Evolutionary conservation across 768 basidiomycete genomes (phyloP).

Genomic region (Lentinula edodes): DNA sequence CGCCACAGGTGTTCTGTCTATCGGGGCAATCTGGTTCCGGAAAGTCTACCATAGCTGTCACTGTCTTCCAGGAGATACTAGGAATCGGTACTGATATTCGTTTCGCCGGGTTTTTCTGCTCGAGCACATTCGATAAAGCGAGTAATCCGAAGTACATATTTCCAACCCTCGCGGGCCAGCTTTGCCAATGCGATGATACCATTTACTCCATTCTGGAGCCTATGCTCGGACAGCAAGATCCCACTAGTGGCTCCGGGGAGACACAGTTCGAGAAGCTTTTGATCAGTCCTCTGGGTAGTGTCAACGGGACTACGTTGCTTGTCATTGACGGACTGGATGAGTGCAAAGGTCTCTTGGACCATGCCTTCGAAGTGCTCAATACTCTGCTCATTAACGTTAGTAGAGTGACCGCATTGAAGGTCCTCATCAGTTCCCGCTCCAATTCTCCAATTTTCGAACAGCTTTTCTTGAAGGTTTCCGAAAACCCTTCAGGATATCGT

Average conservation of each 20-base stretch:
- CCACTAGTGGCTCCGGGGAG: background rate
- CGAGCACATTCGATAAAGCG: background rate
- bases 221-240: background rate
- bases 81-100: background rate
- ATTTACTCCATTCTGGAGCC: background rate
- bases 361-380: background rate
- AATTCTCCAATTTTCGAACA: background rate
- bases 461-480: background rate
- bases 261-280: background rate
- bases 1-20: background rate
- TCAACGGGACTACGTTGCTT: background rate
- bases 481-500: background rate
- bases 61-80: background rate
- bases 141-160: slow-evolving; percentile 1
- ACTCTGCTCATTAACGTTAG: background rate
- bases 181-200: background rate
- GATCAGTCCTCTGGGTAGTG: background rate
- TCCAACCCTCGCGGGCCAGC: slow-evolving; percentile 1
- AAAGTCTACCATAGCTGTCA: background rate
- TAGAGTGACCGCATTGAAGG: background rate
- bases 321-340: slow-evolving; percentile 6
- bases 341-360: background rate
- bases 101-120: slow-evolving; percentile 3
- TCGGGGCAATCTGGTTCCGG: background rate
- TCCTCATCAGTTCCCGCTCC: background rate